Percentiles rank a stretch among this genome's conserved stretches.
These are phyloP conservation scores for Wallacemonas sp. DNA, from an alignment of 208 protist genomes.

Conservation along the genomic window DNA sequence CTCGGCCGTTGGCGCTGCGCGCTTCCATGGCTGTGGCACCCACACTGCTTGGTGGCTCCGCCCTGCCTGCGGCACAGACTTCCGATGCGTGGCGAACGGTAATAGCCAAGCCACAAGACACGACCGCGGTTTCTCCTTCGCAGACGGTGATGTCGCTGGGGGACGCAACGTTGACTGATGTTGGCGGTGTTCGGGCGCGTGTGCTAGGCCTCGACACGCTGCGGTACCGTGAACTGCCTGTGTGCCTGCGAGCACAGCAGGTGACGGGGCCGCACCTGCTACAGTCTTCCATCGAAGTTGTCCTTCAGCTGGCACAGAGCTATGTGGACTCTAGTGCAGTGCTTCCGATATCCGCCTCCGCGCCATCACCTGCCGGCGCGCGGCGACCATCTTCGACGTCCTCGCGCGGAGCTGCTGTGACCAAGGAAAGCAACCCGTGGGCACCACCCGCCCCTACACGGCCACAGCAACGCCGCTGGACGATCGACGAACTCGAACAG, in stretches of 20 bases:
- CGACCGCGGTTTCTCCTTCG: too few relatives aligned
- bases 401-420: neutral
- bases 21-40: neutral
- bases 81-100: neutral
- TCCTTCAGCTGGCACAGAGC: slow-evolving; percentile 53
- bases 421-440: slow-evolving; percentile 49
- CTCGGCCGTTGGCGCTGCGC: too few relatives aligned
- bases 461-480: slow-evolving; percentile 28
- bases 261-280: slow-evolving; percentile 3
- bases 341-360: neutral
- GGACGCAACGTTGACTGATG: too few relatives aligned
- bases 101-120: too few relatives aligned
- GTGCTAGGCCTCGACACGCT: slow-evolving; percentile 8
- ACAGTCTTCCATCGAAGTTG: slow-evolving; percentile 28
- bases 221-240: neutral
- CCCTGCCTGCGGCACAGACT: neutral
- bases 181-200: neutral
- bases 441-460: slow-evolving; percentile 10
- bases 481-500: slow-evolving; percentile 41
- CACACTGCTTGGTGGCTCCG: slow-evolving; percentile 1
- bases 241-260: neutral
- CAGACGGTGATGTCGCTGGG: too few relatives aligned
- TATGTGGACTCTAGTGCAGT: slow-evolving; percentile 23
- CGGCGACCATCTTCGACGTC: neutral
- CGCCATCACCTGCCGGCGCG: neutral